Percentiles rank a stretch among this genome's conserved stretches.
These are phyloP conservation scores for Drechslerella coelobrocha DNA, from an alignment of 2,329 filamentous ascomycete genomes.

Conservation along the genomic window DNA sequence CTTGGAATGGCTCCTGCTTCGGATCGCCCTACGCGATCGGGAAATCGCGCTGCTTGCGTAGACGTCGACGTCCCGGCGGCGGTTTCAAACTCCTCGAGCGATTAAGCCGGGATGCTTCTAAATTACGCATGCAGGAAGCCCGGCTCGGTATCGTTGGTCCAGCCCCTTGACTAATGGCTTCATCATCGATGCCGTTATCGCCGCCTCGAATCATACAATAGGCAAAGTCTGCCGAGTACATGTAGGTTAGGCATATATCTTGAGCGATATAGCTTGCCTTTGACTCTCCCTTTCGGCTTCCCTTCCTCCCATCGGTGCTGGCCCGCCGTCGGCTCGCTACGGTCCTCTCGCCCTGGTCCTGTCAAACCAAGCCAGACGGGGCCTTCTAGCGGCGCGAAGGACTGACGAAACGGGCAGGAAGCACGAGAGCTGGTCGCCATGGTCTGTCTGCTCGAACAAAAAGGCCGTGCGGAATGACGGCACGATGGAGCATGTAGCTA, in stretches of 20 bases:
- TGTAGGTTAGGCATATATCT: too few relatives aligned
- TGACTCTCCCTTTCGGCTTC: too few relatives aligned
- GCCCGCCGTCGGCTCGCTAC: conserved; percentile 9
- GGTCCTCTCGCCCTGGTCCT: neutral
- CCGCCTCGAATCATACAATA: neutral
- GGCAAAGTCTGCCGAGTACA: conserved; percentile 7
- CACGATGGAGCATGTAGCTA: neutral
- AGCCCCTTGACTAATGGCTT: neutral
- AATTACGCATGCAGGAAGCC: too few relatives aligned
- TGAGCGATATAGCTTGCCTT: too few relatives aligned
- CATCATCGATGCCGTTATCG: neutral
- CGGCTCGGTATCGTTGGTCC: too few relatives aligned
- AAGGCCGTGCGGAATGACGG: too few relatives aligned
- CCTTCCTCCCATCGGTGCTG: too few relatives aligned
- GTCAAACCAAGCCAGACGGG: neutral
- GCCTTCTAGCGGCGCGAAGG: conserved; percentile 15
- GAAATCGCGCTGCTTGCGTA: conserved; percentile 35
- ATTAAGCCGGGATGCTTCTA: too few relatives aligned
- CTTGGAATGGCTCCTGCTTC: conserved; percentile 31
- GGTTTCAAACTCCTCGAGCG: too few relatives aligned
- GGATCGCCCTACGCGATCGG: conserved; percentile 48
- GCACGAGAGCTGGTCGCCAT: conserved; percentile 16
- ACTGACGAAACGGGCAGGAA: conserved; percentile 35
- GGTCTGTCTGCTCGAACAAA: neutral
- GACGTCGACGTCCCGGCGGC: conserved; percentile 3